These are phyloP conservation scores for Nothopassalora personata DNA, from an alignment of 2,329 filamentous ascomycete species.

Conservation along the genomic window DNA sequence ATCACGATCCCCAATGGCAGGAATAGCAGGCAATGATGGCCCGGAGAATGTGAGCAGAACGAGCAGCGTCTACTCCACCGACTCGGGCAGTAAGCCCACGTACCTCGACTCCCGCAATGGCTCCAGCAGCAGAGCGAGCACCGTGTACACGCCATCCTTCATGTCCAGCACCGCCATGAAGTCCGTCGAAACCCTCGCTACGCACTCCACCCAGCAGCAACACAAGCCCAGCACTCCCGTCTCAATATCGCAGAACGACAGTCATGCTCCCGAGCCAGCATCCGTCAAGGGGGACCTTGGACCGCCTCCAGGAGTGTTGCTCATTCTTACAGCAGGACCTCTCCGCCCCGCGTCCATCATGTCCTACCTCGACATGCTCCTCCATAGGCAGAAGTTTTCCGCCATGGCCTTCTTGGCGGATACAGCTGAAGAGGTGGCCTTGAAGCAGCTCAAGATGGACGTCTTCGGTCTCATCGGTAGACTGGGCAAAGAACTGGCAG, in stretches of 20 bases:
- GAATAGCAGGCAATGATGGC: not conserved
- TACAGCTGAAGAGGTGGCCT: slow-evolving; percentile 14
- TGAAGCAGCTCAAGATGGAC: slow-evolving; percentile 25
- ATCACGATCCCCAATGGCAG: not conserved
- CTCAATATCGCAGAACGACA: not conserved
- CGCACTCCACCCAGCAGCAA: not conserved
- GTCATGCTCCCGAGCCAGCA: not conserved
- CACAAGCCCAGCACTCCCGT: not conserved
- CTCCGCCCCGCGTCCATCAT: slow-evolving; percentile 9
- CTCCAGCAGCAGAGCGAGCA: slow-evolving; percentile 1
- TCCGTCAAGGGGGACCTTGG: not conserved
- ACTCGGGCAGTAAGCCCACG: not conserved
- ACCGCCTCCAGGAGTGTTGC: slow-evolving; percentile 11
- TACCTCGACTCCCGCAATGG: slow-evolving; percentile 4
- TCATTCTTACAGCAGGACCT: slow-evolving; percentile 11
- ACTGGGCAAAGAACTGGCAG: slow-evolving; percentile 22
- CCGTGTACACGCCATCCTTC: slow-evolving; percentile 7
- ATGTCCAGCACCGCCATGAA: slow-evolving; percentile 7
- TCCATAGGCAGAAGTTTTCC: slow-evolving; percentile 15
- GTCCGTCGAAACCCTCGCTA: slow-evolving; percentile 1
- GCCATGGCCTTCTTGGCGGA: slow-evolving; percentile 12
- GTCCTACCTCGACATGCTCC: slow-evolving; percentile 18
- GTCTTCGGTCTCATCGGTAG: slow-evolving; percentile 20
- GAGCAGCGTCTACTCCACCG: slow-evolving; percentile 5
- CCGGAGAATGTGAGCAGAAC: not conserved